Percentiles rank a stretch among this genome's conserved stretches.
phyloP scores from a whole-genome alignment of 2,329 filamentous ascomycete species.

The Pseudonectria buxi region DNA sequence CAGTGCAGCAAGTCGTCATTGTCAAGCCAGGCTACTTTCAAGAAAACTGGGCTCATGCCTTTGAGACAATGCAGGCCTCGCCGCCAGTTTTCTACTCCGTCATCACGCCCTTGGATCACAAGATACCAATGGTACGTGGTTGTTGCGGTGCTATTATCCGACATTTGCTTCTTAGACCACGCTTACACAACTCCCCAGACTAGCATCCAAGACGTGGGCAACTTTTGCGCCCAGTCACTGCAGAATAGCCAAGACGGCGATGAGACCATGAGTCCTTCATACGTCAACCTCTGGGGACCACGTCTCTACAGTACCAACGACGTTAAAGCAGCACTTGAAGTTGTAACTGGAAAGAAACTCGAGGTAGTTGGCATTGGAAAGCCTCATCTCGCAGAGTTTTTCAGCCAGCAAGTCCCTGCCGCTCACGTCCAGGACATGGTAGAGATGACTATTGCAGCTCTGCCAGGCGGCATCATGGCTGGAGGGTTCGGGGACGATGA shows the following conservation, averaged over 20 bases:
- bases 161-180: neutral
- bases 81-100: constrained; percentile 19
- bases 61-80: constrained; percentile 16
- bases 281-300: constrained; percentile 23
- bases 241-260: constrained; percentile 12
- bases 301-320: constrained; percentile 22
- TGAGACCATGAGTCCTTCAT: constrained; percentile 6
- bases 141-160: neutral
- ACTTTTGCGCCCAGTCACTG: constrained; percentile 12
- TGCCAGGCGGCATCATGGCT: constrained; percentile 20
- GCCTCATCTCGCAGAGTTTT: constrained; percentile 19
- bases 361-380: constrained; percentile 16
- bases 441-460: constrained; percentile 19
- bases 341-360: constrained; percentile 19
- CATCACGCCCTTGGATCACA: constrained; percentile 21
- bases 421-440: constrained; percentile 20
- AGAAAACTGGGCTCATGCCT: constrained; percentile 15
- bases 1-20: neutral
- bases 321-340: constrained; percentile 21
- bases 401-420: constrained; percentile 14
- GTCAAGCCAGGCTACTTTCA: constrained; percentile 12
- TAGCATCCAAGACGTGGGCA: constrained; percentile 23
- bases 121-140: constrained; percentile 26
- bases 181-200: constrained; percentile 13
- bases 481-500: constrained; percentile 18